phyloP scores from a whole-genome alignment of 768 basidiomycete species.

The Trametes coccinea region DNA sequence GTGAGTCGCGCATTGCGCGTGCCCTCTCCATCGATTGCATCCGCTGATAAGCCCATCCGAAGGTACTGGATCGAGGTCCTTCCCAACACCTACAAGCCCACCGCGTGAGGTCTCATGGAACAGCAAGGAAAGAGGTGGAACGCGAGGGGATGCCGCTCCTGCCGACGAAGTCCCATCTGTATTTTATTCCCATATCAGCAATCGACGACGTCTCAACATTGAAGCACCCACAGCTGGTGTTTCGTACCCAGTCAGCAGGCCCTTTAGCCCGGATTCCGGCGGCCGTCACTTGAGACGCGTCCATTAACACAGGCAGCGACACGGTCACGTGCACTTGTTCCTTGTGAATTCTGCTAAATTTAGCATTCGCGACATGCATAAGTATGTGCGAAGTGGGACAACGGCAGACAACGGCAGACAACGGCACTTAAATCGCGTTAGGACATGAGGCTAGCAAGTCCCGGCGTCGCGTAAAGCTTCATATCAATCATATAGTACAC shows the following conservation, averaged over 20 bases:
- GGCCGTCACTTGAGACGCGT: not conserved
- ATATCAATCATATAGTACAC: too few species aligned
- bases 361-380: too few species aligned
- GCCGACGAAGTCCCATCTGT: not conserved
- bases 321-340: conserved; percentile 5
- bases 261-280: not conserved
- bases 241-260: not conserved
- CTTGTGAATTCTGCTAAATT: not conserved
- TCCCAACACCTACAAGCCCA: conserved; percentile 14
- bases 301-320: not conserved
- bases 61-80: conserved; percentile 67
- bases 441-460: too few species aligned
- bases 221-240: not conserved
- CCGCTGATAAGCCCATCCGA: not conserved
- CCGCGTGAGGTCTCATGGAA: not conserved
- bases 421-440: too few species aligned
- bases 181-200: not conserved
- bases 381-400: too few species aligned
- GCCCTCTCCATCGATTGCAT: not conserved
- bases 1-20: conserved; percentile 35
- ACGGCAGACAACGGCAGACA: too few species aligned
- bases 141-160: not conserved
- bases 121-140: not conserved
- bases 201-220: not conserved
- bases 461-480: too few species aligned